Conservation (phyloP, 352 stramenopile genomes). For the Phytophthora sojae region DNA sequence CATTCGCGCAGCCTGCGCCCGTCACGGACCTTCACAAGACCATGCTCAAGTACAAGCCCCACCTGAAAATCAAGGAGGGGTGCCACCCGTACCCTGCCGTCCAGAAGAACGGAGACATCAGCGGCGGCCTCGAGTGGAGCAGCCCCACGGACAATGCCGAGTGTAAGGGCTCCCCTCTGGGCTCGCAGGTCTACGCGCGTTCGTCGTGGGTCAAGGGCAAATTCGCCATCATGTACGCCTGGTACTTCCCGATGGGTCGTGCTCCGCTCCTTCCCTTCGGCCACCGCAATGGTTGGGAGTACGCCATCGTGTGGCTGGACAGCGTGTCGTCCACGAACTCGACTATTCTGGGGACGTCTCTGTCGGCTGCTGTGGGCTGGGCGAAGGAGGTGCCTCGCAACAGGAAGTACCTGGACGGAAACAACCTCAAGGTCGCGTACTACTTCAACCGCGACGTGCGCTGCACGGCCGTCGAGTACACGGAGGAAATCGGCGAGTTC, state of each 20-base stretch:
- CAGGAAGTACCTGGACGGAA: slow-evolving; percentile 23
- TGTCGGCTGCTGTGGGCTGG: slow-evolving; percentile 35
- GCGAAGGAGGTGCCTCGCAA: slow-evolving; percentile 25
- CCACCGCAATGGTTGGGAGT: slow-evolving; percentile 53
- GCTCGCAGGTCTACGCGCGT: slow-evolving; percentile 35
- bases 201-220: slow-evolving; percentile 14
- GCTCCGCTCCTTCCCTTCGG: slow-evolving; percentile 27
- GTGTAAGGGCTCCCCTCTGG: slow-evolving; percentile 18
- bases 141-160: slow-evolving; percentile 20
- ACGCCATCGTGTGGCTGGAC: slow-evolving; percentile 50
- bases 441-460: slow-evolving; percentile 32
- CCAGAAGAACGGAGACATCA: slow-evolving; percentile 34
- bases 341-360: slow-evolving; percentile 23
- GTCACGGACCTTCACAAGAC: slow-evolving; percentile 16
- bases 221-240: slow-evolving; percentile 34
- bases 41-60: slow-evolving; percentile 23
- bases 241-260: slow-evolving; percentile 52
- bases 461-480: slow-evolving; percentile 28
- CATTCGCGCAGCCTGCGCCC: slow-evolving; percentile 3
- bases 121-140: slow-evolving; percentile 40
- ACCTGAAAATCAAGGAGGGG: slow-evolving; percentile 18
- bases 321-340: slow-evolving; percentile 19
- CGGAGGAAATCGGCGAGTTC: slow-evolving; percentile 24
- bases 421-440: slow-evolving; percentile 38
- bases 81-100: slow-evolving; percentile 39